phyloP scores from a whole-genome alignment of 2,329 filamentous ascomycete species.

The Alternaria rosae region DNA sequence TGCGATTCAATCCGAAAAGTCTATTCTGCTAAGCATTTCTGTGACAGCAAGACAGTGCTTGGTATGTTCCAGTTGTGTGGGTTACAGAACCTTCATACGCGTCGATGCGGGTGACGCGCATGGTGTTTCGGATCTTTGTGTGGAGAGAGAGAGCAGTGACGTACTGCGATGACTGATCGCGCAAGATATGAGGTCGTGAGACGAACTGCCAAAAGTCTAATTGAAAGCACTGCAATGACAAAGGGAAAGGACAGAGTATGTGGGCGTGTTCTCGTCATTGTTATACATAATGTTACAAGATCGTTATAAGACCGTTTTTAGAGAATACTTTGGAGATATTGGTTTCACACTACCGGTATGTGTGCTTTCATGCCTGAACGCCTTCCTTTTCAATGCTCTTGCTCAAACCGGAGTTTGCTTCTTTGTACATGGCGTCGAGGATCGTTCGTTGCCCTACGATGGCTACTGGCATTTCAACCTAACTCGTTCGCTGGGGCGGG shows the following conservation, averaged over 20 bases:
- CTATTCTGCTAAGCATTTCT: slow-evolving; percentile 1
- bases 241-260: not conserved
- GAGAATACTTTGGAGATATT: not conserved
- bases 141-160: not conserved
- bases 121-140: not conserved
- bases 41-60: slow-evolving; percentile 3
- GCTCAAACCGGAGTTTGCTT: not conserved
- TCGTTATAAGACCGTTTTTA: not conserved
- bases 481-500: not conserved
- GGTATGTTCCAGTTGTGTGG: not conserved
- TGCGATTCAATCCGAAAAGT: not conserved
- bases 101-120: not conserved
- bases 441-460: not conserved
- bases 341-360: not conserved
- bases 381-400: not conserved
- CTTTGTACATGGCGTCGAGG: slow-evolving; percentile 4
- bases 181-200: not conserved
- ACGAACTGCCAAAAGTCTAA: not conserved
- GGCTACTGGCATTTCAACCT: not conserved
- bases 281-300: slow-evolving; percentile 9
- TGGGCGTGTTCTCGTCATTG: not conserved
- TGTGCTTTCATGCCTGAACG: slow-evolving; percentile 8
- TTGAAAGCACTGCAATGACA: not conserved
- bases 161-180: not conserved
- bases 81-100: not conserved